A percentile compares a stretch with the other conserved stretches of the same genome.
phyloP scores from a whole-genome alignment of 1,284 basidiomycete genomes.

The Ceratobasidium papillatum region DNA sequence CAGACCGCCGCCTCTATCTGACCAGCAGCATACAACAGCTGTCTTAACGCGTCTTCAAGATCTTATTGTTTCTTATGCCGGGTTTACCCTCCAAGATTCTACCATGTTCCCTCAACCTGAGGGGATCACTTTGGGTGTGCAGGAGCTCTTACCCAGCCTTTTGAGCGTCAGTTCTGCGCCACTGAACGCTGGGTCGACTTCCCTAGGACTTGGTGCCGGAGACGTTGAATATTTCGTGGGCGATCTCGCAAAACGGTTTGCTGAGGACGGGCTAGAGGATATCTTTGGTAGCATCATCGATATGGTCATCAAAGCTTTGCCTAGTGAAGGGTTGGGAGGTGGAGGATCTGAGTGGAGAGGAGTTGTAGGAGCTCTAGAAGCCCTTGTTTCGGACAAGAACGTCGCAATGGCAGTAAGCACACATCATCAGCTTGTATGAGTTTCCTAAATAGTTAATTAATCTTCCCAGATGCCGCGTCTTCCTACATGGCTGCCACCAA shows the following conservation, averaged over 20 bases:
- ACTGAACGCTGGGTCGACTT: conserved; percentile 60
- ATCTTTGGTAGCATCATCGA: conserved; percentile 45
- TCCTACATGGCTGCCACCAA: conserved; percentile 72
- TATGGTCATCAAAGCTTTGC: conserved; percentile 47
- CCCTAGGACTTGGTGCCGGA: conserved; percentile 44
- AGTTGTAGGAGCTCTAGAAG: conserved; percentile 82
- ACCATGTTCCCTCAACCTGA: conserved; percentile 92
- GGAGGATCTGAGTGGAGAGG: conserved; percentile 75
- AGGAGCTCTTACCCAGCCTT: conserved; percentile 79
- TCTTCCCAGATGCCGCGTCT: conserved; percentile 64
- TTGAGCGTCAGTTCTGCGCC: conserved; percentile 67
- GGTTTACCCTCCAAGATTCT: conserved; percentile 89
- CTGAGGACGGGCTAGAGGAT: conserved; percentile 48
- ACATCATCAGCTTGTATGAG: neutral
- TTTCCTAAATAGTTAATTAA: neutral
- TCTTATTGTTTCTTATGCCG: conserved; percentile 89
- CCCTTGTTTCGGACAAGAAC: conserved; percentile 81
- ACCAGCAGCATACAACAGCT: conserved; percentile 64
- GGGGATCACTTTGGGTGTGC: conserved; percentile 60
- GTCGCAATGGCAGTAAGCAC: conserved; percentile 73
- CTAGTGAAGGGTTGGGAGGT: conserved; percentile 37
- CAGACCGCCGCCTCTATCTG: conserved; percentile 54
- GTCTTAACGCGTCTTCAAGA: conserved; percentile 78
- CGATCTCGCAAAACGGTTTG: conserved; percentile 47
- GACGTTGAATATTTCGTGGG: conserved; percentile 46